These are phyloP conservation scores for Aspergillus sp. DNA, from an alignment of 2,329 filamentous ascomycete species.

Conservation along the genomic window DNA sequence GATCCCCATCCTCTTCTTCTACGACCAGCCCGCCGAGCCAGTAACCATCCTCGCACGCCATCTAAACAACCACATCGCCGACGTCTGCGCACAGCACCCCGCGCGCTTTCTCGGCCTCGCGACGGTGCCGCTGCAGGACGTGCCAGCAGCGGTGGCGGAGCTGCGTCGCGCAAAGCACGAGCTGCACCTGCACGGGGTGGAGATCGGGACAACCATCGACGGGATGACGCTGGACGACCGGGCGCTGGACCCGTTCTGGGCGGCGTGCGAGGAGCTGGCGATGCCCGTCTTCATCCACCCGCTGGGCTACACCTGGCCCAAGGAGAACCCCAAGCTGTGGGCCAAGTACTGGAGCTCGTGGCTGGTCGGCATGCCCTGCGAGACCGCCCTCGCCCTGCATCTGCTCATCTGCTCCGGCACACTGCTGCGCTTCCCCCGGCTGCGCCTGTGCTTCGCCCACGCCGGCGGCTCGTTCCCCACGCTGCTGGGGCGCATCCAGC, in stretches of 20 bases:
- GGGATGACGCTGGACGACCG: conserved; percentile 9
- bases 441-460: conserved; percentile 19
- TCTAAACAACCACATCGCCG: conserved; percentile 18
- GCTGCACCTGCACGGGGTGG: conserved; percentile 15
- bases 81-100: conserved; percentile 10
- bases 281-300: conserved; percentile 20
- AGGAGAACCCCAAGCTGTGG: conserved; percentile 18
- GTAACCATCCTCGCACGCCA: conserved; percentile 9
- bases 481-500: conserved; percentile 19
- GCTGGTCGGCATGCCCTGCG: conserved; percentile 19
- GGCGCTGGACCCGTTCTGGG: conserved; percentile 16
- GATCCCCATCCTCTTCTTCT: conserved; percentile 18
- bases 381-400: conserved; percentile 18
- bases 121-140: conserved; percentile 17
- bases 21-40: conserved; percentile 16
- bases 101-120: conserved; percentile 15
- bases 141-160: conserved; percentile 10
- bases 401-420: conserved; percentile 15
- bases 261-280: conserved; percentile 15
- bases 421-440: conserved; percentile 12
- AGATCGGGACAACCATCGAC: conserved; percentile 17
- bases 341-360: conserved; percentile 19
- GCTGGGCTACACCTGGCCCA: conserved; percentile 17
- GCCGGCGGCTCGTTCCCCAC: conserved; percentile 16
- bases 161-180: conserved; percentile 10